A percentile compares a stretch with the other conserved stretches of the same genome.
Evolutionary conservation across 345 rosid species (phyloP).

Genomic region (Diplotaxis tenuifolia): DNA sequence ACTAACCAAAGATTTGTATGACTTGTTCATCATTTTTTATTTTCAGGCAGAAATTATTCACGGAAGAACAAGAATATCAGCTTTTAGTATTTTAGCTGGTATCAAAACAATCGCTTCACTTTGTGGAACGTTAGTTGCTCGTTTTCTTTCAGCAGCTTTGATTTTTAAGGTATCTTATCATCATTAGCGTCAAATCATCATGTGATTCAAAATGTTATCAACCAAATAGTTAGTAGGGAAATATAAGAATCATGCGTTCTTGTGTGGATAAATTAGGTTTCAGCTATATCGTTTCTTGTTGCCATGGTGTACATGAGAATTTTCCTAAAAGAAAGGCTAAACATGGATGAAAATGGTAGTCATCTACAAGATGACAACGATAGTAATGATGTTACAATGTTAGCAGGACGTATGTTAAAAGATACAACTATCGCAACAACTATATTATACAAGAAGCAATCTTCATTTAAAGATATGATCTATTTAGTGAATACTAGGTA

Average conservation of each 20-base stretch:
- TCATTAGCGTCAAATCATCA: background rate
- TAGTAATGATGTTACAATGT: slow-evolving; percentile 5
- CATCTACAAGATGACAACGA: slow-evolving; percentile 8
- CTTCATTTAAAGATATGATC: slow-evolving; percentile 51
- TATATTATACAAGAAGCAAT: slow-evolving; percentile 49
- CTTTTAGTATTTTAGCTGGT: slow-evolving; percentile 70
- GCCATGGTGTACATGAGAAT: slow-evolving; percentile 75
- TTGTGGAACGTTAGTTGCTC: slow-evolving; percentile 64
- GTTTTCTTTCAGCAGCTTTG: slow-evolving; percentile 56
- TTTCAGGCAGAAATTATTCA: slow-evolving; percentile 66
- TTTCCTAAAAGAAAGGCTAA: slow-evolving; percentile 58
- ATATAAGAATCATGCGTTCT: background rate
- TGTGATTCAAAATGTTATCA: background rate
- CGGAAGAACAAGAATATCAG: slow-evolving; percentile 52
- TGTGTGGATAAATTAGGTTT: slow-evolving; percentile 42
- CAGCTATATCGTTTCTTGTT: slow-evolving; percentile 52
- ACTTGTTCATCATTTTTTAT: background rate
- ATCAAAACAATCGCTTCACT: slow-evolving; percentile 49
- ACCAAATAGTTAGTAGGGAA: background rate
- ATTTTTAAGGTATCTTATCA: slow-evolving; percentile 56
- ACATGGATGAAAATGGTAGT: slow-evolving; percentile 12
- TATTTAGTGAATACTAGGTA: slow-evolving; percentile 62
- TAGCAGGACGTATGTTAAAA: slow-evolving; percentile 52
- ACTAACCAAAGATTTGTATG: background rate
- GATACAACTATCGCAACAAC: slow-evolving; percentile 20